A percentile compares a stretch with the other conserved stretches of the same genome.
Evolutionary conservation across 2,329 filamentous ascomycete species (phyloP).

Genomic region (Amylocarpus encephaloides): DNA sequence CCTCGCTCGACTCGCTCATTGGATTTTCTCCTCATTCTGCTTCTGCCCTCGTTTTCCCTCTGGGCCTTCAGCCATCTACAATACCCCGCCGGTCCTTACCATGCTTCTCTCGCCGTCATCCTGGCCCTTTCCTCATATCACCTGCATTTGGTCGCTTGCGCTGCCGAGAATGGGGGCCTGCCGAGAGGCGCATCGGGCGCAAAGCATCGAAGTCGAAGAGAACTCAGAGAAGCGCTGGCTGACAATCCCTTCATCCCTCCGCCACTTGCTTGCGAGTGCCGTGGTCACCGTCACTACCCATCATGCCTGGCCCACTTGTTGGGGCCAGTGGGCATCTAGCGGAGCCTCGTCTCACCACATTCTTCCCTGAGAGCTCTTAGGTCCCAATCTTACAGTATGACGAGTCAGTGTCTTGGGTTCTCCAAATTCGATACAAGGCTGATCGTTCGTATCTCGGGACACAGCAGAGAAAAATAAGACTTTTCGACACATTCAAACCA

Average conservation of each 20-base stretch:
- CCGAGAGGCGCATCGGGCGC: slow-evolving; percentile 6
- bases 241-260: not conserved
- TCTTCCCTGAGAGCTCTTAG: not conserved
- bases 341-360: slow-evolving; percentile 3
- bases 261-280: not conserved
- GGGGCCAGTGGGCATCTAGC: no score
- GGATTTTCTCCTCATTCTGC: no score
- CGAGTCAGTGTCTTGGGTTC: not conserved
- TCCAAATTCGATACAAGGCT: not conserved
- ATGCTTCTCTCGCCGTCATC: not conserved
- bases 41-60: not conserved
- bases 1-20: not conserved
- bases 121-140: slow-evolving; percentile 1
- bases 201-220: not conserved
- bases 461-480: no score
- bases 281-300: not conserved
- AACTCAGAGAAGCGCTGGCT: not conserved
- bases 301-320: no score
- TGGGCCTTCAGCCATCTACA: not conserved
- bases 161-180: slow-evolving; percentile 9
- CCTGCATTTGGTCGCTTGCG: slow-evolving; percentile 6
- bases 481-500: no score
- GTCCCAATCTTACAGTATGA: not conserved
- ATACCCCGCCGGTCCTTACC: not conserved
- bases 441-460: no score